These are phyloP conservation scores for Moesziomyces globuligerus DNA, from an alignment of 1,284 basidiomycete genomes.

Conservation along the genomic window DNA sequence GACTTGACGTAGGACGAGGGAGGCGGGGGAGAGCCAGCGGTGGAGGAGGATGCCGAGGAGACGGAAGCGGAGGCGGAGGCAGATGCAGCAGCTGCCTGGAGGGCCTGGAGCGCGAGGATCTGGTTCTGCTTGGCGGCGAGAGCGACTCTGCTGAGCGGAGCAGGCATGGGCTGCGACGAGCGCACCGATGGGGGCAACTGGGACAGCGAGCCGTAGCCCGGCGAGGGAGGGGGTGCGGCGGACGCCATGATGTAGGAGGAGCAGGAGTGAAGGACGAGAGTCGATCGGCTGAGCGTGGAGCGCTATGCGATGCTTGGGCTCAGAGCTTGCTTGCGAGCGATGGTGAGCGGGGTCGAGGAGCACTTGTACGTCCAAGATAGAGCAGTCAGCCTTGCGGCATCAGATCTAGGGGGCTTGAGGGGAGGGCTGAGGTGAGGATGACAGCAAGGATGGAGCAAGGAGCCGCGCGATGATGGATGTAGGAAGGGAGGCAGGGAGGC, in stretches of 20 bases:
- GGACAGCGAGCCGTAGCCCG: conserved; percentile 19
- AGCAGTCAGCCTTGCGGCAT: not conserved
- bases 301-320: not conserved
- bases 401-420: not conserved
- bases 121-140: conserved; percentile 48
- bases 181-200: conserved; percentile 20
- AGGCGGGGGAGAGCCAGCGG: conserved; percentile 34
- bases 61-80: conserved; percentile 22
- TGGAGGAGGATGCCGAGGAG: conserved; percentile 37
- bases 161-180: conserved; percentile 38
- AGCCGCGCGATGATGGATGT: not conserved
- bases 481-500: not conserved
- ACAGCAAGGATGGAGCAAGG: not conserved
- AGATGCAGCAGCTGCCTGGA: conserved; percentile 31
- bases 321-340: not conserved
- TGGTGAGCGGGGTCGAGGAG: not conserved
- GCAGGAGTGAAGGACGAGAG: not conserved
- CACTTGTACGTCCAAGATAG: not conserved
- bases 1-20: conserved; percentile 19
- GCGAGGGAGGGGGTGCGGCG: conserved; percentile 26
- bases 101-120: conserved; percentile 44
- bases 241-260: conserved; percentile 21
- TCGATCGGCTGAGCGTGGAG: not conserved
- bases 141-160: conserved; percentile 40
- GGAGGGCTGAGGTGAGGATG: not conserved